A percentile compares a stretch with the other conserved stretches of the same genome.
Conservation (phyloP, 139 green algal genomes). For the Coelastrella sp. region DNA sequence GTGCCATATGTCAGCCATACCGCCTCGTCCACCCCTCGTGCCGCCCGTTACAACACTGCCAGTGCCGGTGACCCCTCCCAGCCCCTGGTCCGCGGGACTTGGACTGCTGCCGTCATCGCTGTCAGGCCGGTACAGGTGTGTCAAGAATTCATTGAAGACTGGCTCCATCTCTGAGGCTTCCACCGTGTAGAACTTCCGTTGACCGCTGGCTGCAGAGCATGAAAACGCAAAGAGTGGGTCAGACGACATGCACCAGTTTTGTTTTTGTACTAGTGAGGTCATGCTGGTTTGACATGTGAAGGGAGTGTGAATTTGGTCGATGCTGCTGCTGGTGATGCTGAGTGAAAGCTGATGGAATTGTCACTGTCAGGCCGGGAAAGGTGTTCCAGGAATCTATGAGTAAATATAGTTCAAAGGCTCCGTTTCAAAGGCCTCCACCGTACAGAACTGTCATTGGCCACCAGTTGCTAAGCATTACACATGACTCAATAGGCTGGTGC, state of each 20-base stretch:
- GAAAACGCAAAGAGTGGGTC: background rate
- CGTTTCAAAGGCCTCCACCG: too few species aligned
- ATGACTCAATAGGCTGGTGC: too few species aligned
- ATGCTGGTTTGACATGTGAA: too few species aligned
- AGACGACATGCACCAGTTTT: too few species aligned
- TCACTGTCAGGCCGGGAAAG: background rate
- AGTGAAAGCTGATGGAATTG: background rate
- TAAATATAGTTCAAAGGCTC: too few species aligned
- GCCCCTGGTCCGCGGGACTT: background rate
- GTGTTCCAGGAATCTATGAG: too few species aligned
- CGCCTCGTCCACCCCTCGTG: background rate
- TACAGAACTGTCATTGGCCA: too few species aligned
- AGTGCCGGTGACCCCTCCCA: constrained; percentile 10
- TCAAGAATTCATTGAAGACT: constrained; percentile 38
- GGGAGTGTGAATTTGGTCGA: too few species aligned
- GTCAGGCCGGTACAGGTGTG: background rate
- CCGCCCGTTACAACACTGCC: constrained; percentile 19
- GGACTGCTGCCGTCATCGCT: background rate
- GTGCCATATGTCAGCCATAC: constrained; percentile 26
- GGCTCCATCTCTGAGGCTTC: constrained; percentile 46
- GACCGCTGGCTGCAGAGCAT: constrained; percentile 15
- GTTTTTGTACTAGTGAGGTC: too few species aligned
- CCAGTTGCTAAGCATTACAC: too few species aligned
- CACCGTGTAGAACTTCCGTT: constrained; percentile 40
- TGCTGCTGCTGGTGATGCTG: background rate